Evolutionary conservation across 768 basidiomycete genomes (phyloP).

Genomic region (Calocybe gangraenosa): DNA sequence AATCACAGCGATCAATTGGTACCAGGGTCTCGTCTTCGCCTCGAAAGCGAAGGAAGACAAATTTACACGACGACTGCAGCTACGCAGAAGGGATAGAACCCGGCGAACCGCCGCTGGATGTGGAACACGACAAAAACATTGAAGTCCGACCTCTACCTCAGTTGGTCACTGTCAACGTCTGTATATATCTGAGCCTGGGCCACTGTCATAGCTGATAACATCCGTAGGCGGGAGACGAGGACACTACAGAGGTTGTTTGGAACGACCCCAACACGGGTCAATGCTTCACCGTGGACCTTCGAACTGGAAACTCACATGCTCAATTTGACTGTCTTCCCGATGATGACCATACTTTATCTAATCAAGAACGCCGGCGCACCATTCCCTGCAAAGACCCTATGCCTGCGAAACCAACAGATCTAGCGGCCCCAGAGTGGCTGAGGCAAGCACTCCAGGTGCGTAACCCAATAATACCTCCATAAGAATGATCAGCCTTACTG

Average conservation of each 20-base stretch:
- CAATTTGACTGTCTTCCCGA: conserved; percentile 17
- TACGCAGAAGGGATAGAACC: conserved; percentile 25
- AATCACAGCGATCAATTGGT: conserved; percentile 2
- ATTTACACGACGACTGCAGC: conserved; percentile 30
- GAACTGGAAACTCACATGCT: conserved; percentile 65
- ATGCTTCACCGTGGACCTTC: conserved; percentile 55
- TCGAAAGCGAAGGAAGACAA: conserved; percentile 49
- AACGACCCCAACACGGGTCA: conserved; percentile 60
- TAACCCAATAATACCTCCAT: conserved; percentile 2
- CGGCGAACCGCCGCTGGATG: not conserved
- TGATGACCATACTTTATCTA: conserved; percentile 1
- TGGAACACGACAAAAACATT: not conserved
- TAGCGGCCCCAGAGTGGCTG: conserved; percentile 57
- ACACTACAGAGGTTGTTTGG: conserved; percentile 44
- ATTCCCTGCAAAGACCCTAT: conserved; percentile 16
- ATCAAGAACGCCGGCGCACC: conserved; percentile 19
- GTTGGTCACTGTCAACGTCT: conserved; percentile 4
- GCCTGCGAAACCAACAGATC: not conserved
- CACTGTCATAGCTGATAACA: not conserved
- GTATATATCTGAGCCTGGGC: not conserved
- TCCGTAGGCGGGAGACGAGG: conserved; percentile 16
- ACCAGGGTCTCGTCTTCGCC: conserved; percentile 26
- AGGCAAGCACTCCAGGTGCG: conserved; percentile 53
- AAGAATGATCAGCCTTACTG: not conserved
- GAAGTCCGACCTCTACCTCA: not conserved